Conservation (phyloP, 805 yeast species). For the Candida montana region DNA sequence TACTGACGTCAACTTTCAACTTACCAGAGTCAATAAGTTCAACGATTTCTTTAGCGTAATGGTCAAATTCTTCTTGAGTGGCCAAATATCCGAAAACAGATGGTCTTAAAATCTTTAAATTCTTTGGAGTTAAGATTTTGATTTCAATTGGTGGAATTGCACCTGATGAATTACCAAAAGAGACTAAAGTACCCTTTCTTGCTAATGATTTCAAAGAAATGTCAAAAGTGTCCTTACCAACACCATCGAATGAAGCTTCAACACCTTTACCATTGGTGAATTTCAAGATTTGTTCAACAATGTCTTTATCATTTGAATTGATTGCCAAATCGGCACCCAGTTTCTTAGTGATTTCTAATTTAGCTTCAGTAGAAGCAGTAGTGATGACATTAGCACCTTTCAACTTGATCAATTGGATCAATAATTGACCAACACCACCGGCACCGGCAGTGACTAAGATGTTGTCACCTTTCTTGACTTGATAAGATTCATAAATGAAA, state of each 20-base stretch:
- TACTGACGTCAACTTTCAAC: conserved; percentile 46
- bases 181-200: conserved; percentile 67
- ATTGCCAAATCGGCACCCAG: conserved; percentile 76
- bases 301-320: conserved; percentile 49
- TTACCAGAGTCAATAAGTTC: conserved; percentile 39
- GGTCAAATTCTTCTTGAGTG: conserved; percentile 51
- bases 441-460: conserved; percentile 89
- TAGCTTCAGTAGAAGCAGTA: conserved; percentile 72
- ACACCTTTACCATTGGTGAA: conserved; percentile 66
- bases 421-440: conserved; percentile 82
- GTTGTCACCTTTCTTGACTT: conserved; percentile 63
- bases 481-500: conserved; percentile 59
- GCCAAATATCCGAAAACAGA: conserved; percentile 46
- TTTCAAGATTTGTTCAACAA: conserved; percentile 49
- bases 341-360: conserved; percentile 56
- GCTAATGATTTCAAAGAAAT: conserved; percentile 55
- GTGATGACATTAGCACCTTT: conserved; percentile 83
- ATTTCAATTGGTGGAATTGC: conserved; percentile 65
- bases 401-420: conserved; percentile 56
- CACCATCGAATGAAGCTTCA: conserved; percentile 61
- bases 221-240: conserved; percentile 75
- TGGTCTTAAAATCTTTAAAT: conserved; percentile 65
- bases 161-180: conserved; percentile 87
- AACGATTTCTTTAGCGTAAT: conserved; percentile 38
- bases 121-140: conserved; percentile 48